Conservation (phyloP, 768 basidiomycete species). For the Rhodotorula paludigena region DNA sequence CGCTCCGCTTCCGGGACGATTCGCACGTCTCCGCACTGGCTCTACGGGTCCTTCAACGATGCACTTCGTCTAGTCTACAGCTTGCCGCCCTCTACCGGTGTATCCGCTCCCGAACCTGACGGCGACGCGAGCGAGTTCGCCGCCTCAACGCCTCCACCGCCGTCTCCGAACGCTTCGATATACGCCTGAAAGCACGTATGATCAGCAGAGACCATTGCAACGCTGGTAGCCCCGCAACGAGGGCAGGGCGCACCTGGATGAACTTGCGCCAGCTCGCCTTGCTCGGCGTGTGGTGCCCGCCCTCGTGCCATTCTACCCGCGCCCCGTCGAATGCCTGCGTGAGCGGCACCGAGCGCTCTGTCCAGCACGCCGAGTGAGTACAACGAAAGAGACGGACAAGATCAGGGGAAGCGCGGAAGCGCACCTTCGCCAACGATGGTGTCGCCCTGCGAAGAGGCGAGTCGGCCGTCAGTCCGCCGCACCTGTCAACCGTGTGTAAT, state of each 20-base stretch:
- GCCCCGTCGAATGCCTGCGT: conserved; percentile 56
- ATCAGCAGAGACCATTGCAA: too few relatives aligned
- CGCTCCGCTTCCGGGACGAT: too few relatives aligned
- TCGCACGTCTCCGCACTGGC: too few relatives aligned
- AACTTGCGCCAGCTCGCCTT: conserved; percentile 72
- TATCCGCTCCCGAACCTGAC: conserved; percentile 1
- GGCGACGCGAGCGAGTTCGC: conserved; percentile 18
- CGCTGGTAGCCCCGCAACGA: too few relatives aligned
- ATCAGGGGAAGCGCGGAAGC: not conserved
- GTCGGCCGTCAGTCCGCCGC: not conserved
- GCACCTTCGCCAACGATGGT: conserved; percentile 55
- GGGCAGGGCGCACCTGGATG: too few relatives aligned
- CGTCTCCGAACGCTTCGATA: conserved; percentile 39
- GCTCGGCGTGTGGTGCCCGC: conserved; percentile 79
- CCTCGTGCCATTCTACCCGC: conserved; percentile 70
- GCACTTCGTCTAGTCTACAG: not conserved
- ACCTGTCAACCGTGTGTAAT: too few relatives aligned
- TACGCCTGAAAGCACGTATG: conserved; percentile 66
- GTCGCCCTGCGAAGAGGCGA: conserved; percentile 52
- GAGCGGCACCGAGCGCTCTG: conserved; percentile 62
- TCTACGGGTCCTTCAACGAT: too few relatives aligned
- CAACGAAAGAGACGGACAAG: too few relatives aligned
- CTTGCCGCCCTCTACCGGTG: conserved; percentile 3
- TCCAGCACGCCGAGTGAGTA: conserved; percentile 30
- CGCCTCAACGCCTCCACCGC: not conserved